phyloP scores from a whole-genome alignment of 352 stramenopile species.

The Pythium coloratum region DNA sequence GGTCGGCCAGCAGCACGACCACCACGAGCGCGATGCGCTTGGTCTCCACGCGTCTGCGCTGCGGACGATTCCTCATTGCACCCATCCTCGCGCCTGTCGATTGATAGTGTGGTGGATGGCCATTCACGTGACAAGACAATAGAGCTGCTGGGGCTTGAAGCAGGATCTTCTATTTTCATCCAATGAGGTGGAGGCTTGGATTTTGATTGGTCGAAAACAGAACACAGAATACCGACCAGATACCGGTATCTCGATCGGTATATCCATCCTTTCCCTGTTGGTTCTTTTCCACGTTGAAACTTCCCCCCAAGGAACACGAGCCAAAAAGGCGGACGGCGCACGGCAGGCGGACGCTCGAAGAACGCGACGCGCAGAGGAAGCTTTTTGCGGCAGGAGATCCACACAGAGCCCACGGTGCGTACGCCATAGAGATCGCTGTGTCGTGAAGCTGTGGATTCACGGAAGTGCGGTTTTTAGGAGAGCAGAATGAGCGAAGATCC shows the following conservation, averaged over 20 bases:
- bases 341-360: not conserved
- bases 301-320: slow-evolving; percentile 20
- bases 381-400: not conserved
- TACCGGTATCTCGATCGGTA: slow-evolving; percentile 25
- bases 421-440: not conserved
- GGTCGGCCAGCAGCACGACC: slow-evolving; percentile 65
- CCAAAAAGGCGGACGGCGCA: slow-evolving; percentile 7
- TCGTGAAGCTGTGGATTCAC: not conserved
- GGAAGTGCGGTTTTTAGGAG: not conserved
- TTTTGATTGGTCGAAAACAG: slow-evolving; percentile 13
- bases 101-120: no score
- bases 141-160: slow-evolving; percentile 5
- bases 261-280: slow-evolving; percentile 8
- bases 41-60: slow-evolving; percentile 27
- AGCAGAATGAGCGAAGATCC: slow-evolving; percentile 22
- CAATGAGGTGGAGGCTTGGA: not conserved
- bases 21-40: slow-evolving; percentile 63
- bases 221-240: slow-evolving; percentile 8
- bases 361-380: not conserved
- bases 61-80: not conserved
- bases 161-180: slow-evolving; percentile 10
- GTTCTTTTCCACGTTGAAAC: slow-evolving; percentile 18
- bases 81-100: not conserved
- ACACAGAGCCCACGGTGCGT: not conserved
- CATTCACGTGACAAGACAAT: no score